Evolutionary conservation across 1,284 basidiomycete species (phyloP), one percentile per base, ranked within the genome.

Genomic region (Boletus smithii): DNA sequence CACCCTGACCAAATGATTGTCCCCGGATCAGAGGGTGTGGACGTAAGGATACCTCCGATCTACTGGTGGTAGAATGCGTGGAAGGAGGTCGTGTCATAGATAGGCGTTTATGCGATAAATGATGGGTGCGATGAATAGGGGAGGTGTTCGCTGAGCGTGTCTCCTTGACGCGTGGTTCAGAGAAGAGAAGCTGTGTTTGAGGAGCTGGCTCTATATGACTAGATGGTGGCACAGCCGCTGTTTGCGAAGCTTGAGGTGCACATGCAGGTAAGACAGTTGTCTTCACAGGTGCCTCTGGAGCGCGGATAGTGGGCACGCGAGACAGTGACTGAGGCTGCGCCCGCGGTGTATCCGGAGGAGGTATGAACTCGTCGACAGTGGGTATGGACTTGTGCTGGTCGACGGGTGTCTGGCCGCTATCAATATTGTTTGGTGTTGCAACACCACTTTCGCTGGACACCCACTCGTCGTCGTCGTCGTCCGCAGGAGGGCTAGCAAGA

Each of bases 11-110:
- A 50, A 75, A 79, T 0, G 85, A 85, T 53, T 81, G 74, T 8
- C 83, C 84, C 46, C 85, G 81, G 53, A 88, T 86, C 42, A 88
- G 73, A 7, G 85, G 86, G 60, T 88, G 85, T 1, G 83, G 85
- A 17, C 83, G 81, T 42, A 84, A 66, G 18, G 69, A 51, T 11
- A 54, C 60, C 14, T 67, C 62, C 27, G 69, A 61, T 55, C 66
- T 68, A 48, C 71, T 70, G 37, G 68, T 58, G 27, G 77, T 60
- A 17, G 83, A 84, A 58, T 83, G 79, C 16, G 69, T 76, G 4
- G 85, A 86, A 26, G 82, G 74, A 11, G 83, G 81, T 17, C 84
- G 79, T n/a, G 80, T 72, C 58, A 68, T 57, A 23, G 75, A 67
- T 29, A 64, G 57, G 36, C 69, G 67, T 31, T 57, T 61, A 46